Base-by-base conservation (phyloP, 2,329 filamentous ascomycete species). In the Sphaceloma murrayae region DNA sequence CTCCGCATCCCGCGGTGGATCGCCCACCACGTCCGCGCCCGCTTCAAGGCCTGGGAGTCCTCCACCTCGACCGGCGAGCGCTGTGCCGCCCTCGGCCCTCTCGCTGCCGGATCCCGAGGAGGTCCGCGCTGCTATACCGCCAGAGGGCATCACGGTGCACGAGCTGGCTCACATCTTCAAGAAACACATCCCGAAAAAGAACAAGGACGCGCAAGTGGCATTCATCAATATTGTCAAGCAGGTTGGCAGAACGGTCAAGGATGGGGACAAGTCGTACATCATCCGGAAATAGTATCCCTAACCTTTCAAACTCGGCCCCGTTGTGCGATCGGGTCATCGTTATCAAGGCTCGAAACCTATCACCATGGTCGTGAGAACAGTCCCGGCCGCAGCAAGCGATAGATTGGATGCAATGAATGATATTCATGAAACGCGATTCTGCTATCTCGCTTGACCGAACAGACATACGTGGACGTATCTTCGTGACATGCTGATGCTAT, bases 141-240 rank as follows among this genome's bases (percentile, higher is more conserved):
- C 58, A 1, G 56, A 63, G 34, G 68, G 68, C 42, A 67, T 69
- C 52, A 58, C 55, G 17, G 65, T 70, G 38, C 55, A 58, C 22
- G 52, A 57, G 3, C 54, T 70, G 16, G 62, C 68, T 32, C 52
- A 51, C 29, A 51, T 55, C 17, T 71, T 70, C 59, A 67, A 61
- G 53, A 54, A 54, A 2, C 58, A 63, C 11, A 55, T 69, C 13
- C 58, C 59, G 29, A 59, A n/a, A n/a, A n/a, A 59, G 46, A 53
- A 48, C n/a, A 59, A 60, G 45, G 59, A 61, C 26, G 55, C 52
- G 13, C 63, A 62, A 19, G 30, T 46, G 18, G 53, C 59, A 3
- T 70, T 70, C 49, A 69, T 69, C 42, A 54, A 53, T n/a, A 52
- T 68, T 19, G 67, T 69, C 49, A 68, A 65, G 53, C 46, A 53